These are phyloP conservation scores for Candida ficus DNA, from an alignment of 805 yeast genomes.

Conservation along the genomic window DNA sequence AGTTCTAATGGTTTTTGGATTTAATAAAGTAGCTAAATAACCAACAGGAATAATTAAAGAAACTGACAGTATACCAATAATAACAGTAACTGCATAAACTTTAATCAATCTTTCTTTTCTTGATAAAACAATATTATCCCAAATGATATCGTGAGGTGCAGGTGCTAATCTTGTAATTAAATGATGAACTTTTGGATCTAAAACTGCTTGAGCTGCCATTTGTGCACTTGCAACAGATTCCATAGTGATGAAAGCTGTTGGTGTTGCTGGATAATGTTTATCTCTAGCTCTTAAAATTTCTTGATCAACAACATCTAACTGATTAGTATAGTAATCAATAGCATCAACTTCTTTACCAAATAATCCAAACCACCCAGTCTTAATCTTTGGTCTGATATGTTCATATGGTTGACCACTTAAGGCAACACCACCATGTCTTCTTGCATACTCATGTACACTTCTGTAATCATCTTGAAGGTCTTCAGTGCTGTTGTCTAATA, in stretches of 20 bases:
- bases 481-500: constrained; percentile 7
- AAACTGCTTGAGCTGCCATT: constrained; percentile 91
- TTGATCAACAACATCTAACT: constrained; percentile 63
- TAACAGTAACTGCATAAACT: constrained; percentile 55
- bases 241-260: constrained; percentile 93
- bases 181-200: constrained; percentile 84
- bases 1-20: constrained; percentile 68
- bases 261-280: constrained; percentile 73
- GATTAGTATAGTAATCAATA: constrained; percentile 67
- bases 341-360: constrained; percentile 76
- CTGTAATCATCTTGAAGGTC: constrained; percentile 16
- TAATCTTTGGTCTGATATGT: constrained; percentile 55
- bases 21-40: constrained; percentile 76
- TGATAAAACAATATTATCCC: constrained; percentile 86
- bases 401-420: constrained; percentile 19
- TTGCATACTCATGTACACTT: constrained; percentile 19
- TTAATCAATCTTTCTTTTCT: constrained; percentile 65
- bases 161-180: constrained; percentile 85
- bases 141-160: constrained; percentile 91
- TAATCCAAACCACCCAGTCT: constrained; percentile 54
- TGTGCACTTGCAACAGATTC: constrained; percentile 94
- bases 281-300: constrained; percentile 62
- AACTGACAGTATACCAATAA: constrained; percentile 65
- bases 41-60: constrained; percentile 79
- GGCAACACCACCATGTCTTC: constrained; percentile 16